These are phyloP conservation scores for Boletus subcaerulescens DNA, from an alignment of 768 basidiomycete genomes.

Conservation along the genomic window DNA sequence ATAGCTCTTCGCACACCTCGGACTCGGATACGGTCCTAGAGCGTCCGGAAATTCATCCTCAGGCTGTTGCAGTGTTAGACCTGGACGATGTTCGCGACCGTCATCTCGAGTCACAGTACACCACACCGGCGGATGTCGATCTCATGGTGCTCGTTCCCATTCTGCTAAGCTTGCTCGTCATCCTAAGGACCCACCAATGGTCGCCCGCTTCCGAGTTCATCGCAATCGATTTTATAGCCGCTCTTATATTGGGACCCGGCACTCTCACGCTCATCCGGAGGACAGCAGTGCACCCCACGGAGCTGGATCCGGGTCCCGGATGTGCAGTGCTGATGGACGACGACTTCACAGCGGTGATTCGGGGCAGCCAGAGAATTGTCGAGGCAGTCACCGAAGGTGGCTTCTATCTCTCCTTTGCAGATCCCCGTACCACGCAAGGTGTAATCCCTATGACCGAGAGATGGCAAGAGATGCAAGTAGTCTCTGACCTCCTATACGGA, in stretches of 20 bases:
- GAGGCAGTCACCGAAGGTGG: conserved; percentile 20
- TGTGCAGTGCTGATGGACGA: conserved; percentile 22
- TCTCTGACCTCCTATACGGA: conserved; percentile 8
- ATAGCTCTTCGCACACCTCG: background rate
- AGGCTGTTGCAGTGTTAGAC: conserved; percentile 12
- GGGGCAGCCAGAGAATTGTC: conserved; percentile 13
- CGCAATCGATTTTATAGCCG: conserved; percentile 5
- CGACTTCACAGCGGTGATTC: conserved; percentile 11
- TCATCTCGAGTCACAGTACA: conserved; percentile 6
- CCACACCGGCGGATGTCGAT: conserved; percentile 8
- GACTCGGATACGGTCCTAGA: background rate
- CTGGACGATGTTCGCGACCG: background rate
- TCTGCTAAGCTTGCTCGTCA: conserved; percentile 7
- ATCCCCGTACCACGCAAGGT: background rate
- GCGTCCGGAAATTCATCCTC: background rate
- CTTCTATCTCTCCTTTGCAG: conserved; percentile 18
- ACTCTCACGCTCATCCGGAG: conserved; percentile 16
- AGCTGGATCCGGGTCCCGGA: conserved; percentile 8
- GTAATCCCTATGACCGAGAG: background rate
- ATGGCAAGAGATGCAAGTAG: conserved; percentile 6
- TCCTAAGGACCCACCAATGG: conserved; percentile 6
- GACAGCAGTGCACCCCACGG: conserved; percentile 3
- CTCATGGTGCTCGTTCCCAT: conserved; percentile 14
- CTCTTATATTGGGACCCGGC: conserved; percentile 17
- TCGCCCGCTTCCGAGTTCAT: conserved; percentile 4